Base-by-base conservation (phyloP, 78 protist genomes). In the Protostelium mycophagum region DNA sequence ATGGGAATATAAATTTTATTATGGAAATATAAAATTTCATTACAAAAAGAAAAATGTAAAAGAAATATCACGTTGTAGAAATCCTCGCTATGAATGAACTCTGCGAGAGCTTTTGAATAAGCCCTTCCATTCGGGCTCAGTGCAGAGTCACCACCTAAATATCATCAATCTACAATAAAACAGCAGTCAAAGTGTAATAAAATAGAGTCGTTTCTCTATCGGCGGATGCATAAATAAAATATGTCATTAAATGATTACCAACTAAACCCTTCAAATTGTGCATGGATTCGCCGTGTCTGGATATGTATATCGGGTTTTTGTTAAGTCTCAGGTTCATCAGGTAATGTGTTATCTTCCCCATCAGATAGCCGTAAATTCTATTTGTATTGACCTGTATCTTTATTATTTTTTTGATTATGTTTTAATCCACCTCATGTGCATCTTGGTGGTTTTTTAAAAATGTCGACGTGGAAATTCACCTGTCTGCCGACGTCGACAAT, bases 91-190 rank as follows among this genome's bases (percentile, higher is more conserved):
- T 51, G 73, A 16, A 51, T 51, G 73, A 51, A 51, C 5, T 51
- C 73, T 5, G 73, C 73, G 73, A 51, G 73, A 51, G 73, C 73
- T 51, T 51, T 5, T 25, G 31, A 5, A 16, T 51, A 51, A 16
- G 73, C 73, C 73, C 73, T 51, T 5, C 73, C 73, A 16, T 51
- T 51, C 31, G 73, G 73, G 73, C 95, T 93, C 63, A 98, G 91
- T 29, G 23, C 93, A 0, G 98, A 90, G 86, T 98, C 97, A 84
- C 99, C 99, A 36, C 99, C n/a, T n/a, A n/a, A n/a, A n/a, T n/a
- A n/a, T n/a, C n/a, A n/a, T n/a, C n/a, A n/a, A n/a, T n/a, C n/a
- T n/a, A n/a, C n/a, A n/a, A n/a, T n/a, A n/a, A n/a, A n/a, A n/a
- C n/a, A n/a, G n/a, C n/a, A n/a, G n/a, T n/a, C n/a, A n/a, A n/a